Evolutionary conservation across 495 filamentous ascomycete genomes (phyloP), one percentile per base, ranked within the genome.

Genomic region (Aspergillus carlsbadensis): DNA sequence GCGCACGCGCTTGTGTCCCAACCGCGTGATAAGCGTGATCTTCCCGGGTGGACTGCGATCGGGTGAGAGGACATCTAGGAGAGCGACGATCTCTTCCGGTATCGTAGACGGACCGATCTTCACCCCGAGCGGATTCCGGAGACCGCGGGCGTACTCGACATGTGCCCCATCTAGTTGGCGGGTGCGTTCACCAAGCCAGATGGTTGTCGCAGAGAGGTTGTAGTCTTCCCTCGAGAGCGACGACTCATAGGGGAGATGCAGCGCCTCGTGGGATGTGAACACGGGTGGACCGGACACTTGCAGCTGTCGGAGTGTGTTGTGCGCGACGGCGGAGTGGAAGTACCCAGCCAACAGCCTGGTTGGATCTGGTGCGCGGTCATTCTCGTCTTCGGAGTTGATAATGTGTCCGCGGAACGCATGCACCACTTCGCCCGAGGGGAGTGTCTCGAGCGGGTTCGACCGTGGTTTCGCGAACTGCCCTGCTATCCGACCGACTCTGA

Each of bases 401-500:
- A 40, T 56, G 20, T 56, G 43, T 2, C 53, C 53, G 0, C 53
- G 53, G 34, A 56, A 56, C 1, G 43, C 44, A 33, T 56, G 44
- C 4, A 40, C 24, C n/a, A 40, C 36, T 15, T 46, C 21, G 14
- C 53, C 53, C 3, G 44, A 46, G 5, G 31, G 18, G 14, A 56
- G 24, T 21, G 43, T 56, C 43, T 56, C 53, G n/a, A 47, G 46
- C 10, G 53, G 43, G 14, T 46, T 48, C 6, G 53, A 56, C 3
- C 53, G 53, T 13, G 53, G 53, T 37, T 56, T 56, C 1, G 53
- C 53, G 18, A 48, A 56, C 31, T 56, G 53, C 3, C 53, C 53
- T 6, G 53, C 53, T 13, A 56, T 56, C 0, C 53, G 33, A 1
- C 53, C 53, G 2, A 56, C 34, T 6, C 43, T 37, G 33, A 56